phyloP scores from a whole-genome alignment of 352 stramenopile species.

The Phytophthora palmivora region DNA sequence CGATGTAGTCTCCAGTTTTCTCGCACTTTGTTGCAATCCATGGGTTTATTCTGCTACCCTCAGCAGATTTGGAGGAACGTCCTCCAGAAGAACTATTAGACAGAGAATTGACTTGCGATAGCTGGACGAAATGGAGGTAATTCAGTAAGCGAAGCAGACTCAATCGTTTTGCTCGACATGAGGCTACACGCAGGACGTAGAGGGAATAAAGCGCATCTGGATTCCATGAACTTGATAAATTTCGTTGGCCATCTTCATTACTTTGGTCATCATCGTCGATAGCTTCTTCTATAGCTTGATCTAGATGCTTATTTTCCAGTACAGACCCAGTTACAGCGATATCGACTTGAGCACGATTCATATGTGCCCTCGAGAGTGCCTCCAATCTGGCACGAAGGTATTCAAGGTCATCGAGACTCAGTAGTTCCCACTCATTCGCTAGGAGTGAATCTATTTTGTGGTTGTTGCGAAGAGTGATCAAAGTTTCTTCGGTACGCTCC shows the following conservation, averaged over 20 bases:
- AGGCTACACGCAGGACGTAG: constrained; percentile 50
- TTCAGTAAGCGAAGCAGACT: constrained; percentile 57
- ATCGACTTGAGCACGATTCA: constrained; percentile 44
- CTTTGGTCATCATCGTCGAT: not conserved
- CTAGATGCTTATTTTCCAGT: not conserved
- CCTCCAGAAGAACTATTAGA: not conserved
- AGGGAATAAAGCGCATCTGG: constrained; percentile 42
- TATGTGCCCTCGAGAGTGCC: constrained; percentile 42
- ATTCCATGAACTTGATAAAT: constrained; percentile 18
- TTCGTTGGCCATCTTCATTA: not conserved
- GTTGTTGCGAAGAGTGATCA: constrained; percentile 21
- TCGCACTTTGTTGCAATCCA: constrained; percentile 28
- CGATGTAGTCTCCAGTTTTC: constrained; percentile 33
- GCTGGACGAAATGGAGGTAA: constrained; percentile 53
- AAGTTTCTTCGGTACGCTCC: constrained; percentile 2
- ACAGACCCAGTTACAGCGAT: not conserved
- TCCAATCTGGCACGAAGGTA: constrained; percentile 50
- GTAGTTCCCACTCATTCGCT: constrained; percentile 48
- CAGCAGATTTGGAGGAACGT: not conserved
- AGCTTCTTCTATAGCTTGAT: not conserved
- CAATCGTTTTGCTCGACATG: constrained; percentile 46
- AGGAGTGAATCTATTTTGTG: constrained; percentile 45
- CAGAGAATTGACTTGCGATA: constrained; percentile 4
- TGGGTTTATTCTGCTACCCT: not conserved
- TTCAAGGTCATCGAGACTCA: constrained; percentile 38